phyloP scores from a whole-genome alignment of 1,284 basidiomycete species.

The Pseudozyma sp. region DNA sequence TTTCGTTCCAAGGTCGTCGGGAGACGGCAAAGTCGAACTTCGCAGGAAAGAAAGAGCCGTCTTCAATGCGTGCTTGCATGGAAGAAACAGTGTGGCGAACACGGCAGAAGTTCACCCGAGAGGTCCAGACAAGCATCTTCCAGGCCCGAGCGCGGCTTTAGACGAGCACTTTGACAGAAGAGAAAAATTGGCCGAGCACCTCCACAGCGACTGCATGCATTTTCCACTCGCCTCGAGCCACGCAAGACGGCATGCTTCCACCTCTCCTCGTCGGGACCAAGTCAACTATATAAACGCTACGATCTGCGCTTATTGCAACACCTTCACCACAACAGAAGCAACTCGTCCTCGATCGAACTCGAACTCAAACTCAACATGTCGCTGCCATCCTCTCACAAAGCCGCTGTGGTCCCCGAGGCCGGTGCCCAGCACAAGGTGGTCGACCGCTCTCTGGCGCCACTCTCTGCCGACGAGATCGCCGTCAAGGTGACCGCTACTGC shows the following conservation, averaged over 20 bases:
- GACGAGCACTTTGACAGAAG: slow-evolving; percentile 1
- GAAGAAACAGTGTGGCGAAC: neutral
- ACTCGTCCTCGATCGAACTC: neutral
- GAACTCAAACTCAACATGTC: slow-evolving; percentile 19
- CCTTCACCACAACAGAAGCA: neutral
- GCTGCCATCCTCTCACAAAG: slow-evolving; percentile 33
- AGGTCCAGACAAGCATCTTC: neutral
- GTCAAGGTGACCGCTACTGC: slow-evolving; percentile 52
- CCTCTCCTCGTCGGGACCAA: neutral
- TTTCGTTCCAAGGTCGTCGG: neutral
- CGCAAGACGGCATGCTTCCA: neutral
- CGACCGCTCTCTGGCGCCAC: slow-evolving; percentile 32
- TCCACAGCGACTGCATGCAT: neutral
- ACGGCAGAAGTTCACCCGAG: neutral
- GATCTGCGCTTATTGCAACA: neutral
- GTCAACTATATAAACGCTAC: neutral
- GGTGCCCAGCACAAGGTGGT: slow-evolving; percentile 30
- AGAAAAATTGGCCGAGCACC: slow-evolving; percentile 5
- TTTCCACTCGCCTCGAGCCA: neutral
- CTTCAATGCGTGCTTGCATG: neutral
- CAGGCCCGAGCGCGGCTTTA: neutral
- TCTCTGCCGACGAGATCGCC: slow-evolving; percentile 41
- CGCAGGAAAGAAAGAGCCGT: no score
- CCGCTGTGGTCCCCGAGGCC: slow-evolving; percentile 41
- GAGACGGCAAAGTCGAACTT: no score